Conservation (phyloP, 345 rosid species). For the Trapa bicornis region DNA sequence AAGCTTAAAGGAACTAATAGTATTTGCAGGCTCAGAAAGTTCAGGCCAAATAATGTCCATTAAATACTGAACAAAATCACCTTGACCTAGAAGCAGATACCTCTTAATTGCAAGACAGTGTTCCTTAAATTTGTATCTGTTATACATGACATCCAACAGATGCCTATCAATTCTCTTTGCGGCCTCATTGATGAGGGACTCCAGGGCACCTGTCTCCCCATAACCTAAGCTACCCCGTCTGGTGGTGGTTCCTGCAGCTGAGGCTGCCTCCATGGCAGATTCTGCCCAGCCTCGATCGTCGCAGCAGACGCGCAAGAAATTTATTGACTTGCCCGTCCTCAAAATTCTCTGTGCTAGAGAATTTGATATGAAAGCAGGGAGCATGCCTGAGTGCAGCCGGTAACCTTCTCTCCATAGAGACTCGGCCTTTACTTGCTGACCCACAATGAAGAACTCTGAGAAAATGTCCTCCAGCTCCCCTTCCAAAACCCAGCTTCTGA, state of each 20-base stretch:
- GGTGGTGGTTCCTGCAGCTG: conserved; percentile 89
- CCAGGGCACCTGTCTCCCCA: conserved; percentile 96
- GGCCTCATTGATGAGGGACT: conserved; percentile 71
- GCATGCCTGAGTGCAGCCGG: conserved; percentile 72
- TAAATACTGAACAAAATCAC: conserved; percentile 92
- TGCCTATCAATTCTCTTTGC: conserved; percentile 95
- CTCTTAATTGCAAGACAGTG: conserved; percentile 96
- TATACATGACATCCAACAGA: conserved; percentile 71
- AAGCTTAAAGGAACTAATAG: conserved; percentile 84
- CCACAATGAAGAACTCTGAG: conserved; percentile 78
- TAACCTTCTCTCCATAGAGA: conserved; percentile 99
- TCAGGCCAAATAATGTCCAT: conserved; percentile 91
- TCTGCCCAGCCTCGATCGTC: conserved; percentile 96
- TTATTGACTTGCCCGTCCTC: conserved; percentile 94
- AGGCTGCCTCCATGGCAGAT: conserved; percentile 80
- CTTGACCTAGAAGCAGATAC: conserved; percentile 90
- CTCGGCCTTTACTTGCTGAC: conserved; percentile 89
- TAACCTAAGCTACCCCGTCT: conserved; percentile 87
- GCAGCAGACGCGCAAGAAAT: conserved; percentile 90
- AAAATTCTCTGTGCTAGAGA: conserved; percentile 81
- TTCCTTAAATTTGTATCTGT: conserved; percentile 70
- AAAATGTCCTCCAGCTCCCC: conserved; percentile 93
- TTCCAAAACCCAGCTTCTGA: conserved; percentile 98
- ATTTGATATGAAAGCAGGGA: conserved; percentile 84
- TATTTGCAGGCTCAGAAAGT: conserved; percentile 96